Conservation (phyloP, 106 monocot genomes). For the Phalaenopsis equestris region DNA sequence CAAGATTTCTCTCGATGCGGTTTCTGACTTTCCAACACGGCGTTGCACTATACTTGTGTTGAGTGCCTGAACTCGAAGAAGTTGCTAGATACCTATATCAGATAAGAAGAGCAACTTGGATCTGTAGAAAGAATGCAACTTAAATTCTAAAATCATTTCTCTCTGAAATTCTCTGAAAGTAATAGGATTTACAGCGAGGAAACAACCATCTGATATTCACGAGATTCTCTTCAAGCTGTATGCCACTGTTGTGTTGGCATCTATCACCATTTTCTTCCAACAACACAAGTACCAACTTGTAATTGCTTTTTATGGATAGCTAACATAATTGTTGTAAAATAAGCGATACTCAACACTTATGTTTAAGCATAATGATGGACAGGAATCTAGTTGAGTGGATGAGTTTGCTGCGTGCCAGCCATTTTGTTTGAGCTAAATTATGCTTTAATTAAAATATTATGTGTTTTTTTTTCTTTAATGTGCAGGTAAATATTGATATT, state of each 20-base stretch:
- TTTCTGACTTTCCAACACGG: conserved; percentile 1
- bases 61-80: background rate
- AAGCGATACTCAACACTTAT: no score
- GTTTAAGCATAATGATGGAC: no score
- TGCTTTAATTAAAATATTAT: no score
- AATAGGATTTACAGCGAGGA: conserved; percentile 2
- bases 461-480: no score
- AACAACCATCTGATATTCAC: background rate
- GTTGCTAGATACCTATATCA: background rate
- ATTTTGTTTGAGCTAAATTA: no score
- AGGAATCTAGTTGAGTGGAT: no score
- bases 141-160: no score
- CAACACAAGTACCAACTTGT: background rate
- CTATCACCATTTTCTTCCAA: background rate
- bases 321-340: no score
- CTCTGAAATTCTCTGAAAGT: background rate
- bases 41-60: background rate
- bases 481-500: no score
- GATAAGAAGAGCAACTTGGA: background rate
- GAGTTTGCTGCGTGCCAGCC: no score
- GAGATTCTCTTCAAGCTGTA: background rate
- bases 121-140: no score
- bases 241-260: background rate
- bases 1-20: background rate
- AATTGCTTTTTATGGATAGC: background rate